Percentiles rank a stretch among this genome's conserved stretches.
Conservation (phyloP, 2,329 filamentous ascomycete species). For the Ceratocystis albifundus region DNA sequence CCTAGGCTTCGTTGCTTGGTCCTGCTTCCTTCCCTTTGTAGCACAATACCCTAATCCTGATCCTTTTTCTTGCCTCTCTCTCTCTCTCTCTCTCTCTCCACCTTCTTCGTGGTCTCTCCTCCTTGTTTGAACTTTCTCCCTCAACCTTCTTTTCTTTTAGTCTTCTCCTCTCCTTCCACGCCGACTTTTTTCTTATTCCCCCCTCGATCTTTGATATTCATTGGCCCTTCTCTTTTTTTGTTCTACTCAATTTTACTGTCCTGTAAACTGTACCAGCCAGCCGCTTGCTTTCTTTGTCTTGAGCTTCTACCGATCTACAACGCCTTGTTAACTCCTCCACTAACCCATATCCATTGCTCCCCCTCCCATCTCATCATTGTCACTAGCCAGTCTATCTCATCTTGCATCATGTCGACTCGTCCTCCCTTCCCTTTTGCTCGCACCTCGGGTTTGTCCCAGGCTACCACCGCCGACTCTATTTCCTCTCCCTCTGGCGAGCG, state of each 20-base stretch:
- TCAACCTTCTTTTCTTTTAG: background rate
- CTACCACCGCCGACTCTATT: slow-evolving; percentile 46
- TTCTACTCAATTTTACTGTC: background rate
- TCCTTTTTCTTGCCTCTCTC: slow-evolving; percentile 1
- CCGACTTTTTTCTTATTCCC: background rate
- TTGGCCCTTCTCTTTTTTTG: slow-evolving; percentile 7
- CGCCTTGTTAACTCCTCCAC: slow-evolving; percentile 7
- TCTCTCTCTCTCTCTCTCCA: slow-evolving; percentile 4
- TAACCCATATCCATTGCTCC: slow-evolving; percentile 9
- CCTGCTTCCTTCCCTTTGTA: background rate
- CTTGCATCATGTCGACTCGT: slow-evolving; percentile 42
- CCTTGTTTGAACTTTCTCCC: slow-evolving; percentile 13
- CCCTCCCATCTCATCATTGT: slow-evolving; percentile 4
- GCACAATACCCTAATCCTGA: background rate
- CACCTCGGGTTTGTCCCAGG: slow-evolving; percentile 50
- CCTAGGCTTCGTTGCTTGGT: background rate
- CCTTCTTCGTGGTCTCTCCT: slow-evolving; percentile 9
- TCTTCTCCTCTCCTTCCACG: background rate
- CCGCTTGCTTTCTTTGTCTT: slow-evolving; percentile 8
- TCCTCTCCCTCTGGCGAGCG: slow-evolving; percentile 61
- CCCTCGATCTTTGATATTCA: background rate
- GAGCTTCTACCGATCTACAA: slow-evolving; percentile 6
- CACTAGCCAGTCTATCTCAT: slow-evolving; percentile 6
- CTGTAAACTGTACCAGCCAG: slow-evolving; percentile 13
- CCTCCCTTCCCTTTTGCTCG: slow-evolving; percentile 51